Percentiles rank a stretch among this genome's conserved stretches.
Conservation (phyloP, 2,329 filamentous ascomycete genomes). For the Aspergillus arachidicola region DNA sequence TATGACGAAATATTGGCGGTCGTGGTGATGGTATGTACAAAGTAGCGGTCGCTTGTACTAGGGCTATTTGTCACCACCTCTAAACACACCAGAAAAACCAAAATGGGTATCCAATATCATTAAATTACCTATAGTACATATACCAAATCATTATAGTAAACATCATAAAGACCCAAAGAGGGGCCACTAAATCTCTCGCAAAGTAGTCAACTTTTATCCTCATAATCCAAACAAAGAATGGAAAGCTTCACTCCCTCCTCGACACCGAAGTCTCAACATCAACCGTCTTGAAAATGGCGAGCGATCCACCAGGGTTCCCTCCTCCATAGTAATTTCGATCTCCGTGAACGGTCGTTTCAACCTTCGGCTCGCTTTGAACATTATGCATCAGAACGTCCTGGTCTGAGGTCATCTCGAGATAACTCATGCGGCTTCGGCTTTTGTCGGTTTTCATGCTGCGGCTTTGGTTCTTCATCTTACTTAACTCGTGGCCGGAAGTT, state of each 20-base stretch:
- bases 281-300: conserved; percentile 33
- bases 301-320: not conserved
- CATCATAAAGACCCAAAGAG: not conserved
- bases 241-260: not conserved
- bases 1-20: too few relatives aligned
- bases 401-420: conserved; percentile 24
- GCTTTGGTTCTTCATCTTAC: conserved; percentile 20
- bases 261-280: conserved; percentile 29
- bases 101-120: not conserved
- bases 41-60: too few relatives aligned
- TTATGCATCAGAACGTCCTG: conserved; percentile 31
- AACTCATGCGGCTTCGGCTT: conserved; percentile 20
- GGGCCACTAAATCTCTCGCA: not conserved
- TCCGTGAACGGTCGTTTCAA: conserved; percentile 31
- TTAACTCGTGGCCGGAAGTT: conserved; percentile 26
- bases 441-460: conserved; percentile 17
- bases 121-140: not conserved
- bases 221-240: not conserved
- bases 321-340: conserved; percentile 6
- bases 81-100: not conserved
- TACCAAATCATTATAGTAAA: not conserved
- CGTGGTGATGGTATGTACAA: too few relatives aligned
- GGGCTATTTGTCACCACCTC: too few relatives aligned
- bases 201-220: not conserved
- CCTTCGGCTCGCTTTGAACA: conserved; percentile 27